Base-by-base conservation (phyloP, 257 asterid species). In the Gentiana straminea region DNA sequence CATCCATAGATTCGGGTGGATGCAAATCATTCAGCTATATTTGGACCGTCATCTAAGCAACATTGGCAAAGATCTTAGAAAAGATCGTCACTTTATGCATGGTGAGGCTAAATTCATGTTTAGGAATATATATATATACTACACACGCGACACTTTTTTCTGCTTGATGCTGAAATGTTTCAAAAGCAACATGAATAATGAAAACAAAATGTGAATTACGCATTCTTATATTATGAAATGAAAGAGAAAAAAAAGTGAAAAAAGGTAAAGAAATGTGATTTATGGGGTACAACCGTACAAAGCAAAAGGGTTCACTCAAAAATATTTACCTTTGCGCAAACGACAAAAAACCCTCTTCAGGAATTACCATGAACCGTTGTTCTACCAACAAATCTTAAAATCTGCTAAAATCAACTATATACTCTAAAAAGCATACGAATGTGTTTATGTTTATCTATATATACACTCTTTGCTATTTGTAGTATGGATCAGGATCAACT, bases 351-450 rank as follows among this genome's bases (percentile, higher is more conserved):
- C 70, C 74, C 43, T 57, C 57, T 57, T 57, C 57, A 59, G 56
- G 75, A 75, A 73, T 67, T 82, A 68, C 64, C 74, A 60, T 70
- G 75, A 47, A 41, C 51, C 54, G 62, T 55, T 58, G 46, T 10
- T 10, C 9, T 4, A 10, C 8, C 10, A 41, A 41, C 46, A 10
- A 41, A 41, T 41, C 46, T 41, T 41, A 10, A 41, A 41, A 41
- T 41, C 46, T 41, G 46, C 46, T 3, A 41, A 7, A 41, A 10
- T 24, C 46, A 41, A 41, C 46, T 41, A 41, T 24, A 24, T 24
- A 24, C 24, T 10, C 45, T 10, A 7, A 41, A 41, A 41, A 41
- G 46, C 46, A 41, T 10, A 41, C 46, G 46, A 10, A 1, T 41
- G 9, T 4, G 7, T 41, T 41, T 41, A 41, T 3, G 24, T 24